These are phyloP conservation scores for Zoysia japonica DNA, from an alignment of 176 grass and related monocot genomes.

Conservation along the genomic window DNA sequence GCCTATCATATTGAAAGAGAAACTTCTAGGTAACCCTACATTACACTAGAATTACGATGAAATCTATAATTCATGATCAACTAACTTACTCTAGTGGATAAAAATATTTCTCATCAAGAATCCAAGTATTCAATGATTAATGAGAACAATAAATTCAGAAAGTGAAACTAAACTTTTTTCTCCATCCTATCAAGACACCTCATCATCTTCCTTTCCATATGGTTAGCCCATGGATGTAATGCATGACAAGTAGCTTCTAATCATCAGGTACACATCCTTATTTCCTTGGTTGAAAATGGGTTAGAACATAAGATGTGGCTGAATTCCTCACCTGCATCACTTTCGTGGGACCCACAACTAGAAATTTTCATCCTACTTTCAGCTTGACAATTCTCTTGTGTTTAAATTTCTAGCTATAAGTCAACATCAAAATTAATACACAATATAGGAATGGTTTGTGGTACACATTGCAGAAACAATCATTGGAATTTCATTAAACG, in stretches of 20 bases:
- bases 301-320: slow-evolving; percentile 33
- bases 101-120: slow-evolving; percentile 33
- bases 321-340: slow-evolving; percentile 24
- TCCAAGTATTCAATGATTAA: slow-evolving; percentile 38
- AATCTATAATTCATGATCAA: slow-evolving; percentile 21
- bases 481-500: neutral
- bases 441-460: slow-evolving; percentile 17
- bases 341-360: slow-evolving; percentile 36
- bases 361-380: slow-evolving; percentile 33
- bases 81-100: slow-evolving; percentile 41
- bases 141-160: slow-evolving; percentile 43
- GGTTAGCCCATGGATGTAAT: slow-evolving; percentile 33
- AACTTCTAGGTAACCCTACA: slow-evolving; percentile 32
- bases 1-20: slow-evolving; percentile 37
- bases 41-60: slow-evolving; percentile 31
- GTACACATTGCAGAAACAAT: slow-evolving; percentile 7
- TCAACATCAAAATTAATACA: slow-evolving; percentile 35
- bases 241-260: slow-evolving; percentile 51
- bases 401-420: slow-evolving; percentile 26
- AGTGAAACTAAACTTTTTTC: slow-evolving; percentile 39
- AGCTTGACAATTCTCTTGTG: slow-evolving; percentile 28
- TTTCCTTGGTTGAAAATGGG: slow-evolving; percentile 32
- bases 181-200: slow-evolving; percentile 29
- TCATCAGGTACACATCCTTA: slow-evolving; percentile 9
- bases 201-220: slow-evolving; percentile 41